phyloP scores from a whole-genome alignment of 805 yeast species.

The Wickerhamiella musiphila region DNA sequence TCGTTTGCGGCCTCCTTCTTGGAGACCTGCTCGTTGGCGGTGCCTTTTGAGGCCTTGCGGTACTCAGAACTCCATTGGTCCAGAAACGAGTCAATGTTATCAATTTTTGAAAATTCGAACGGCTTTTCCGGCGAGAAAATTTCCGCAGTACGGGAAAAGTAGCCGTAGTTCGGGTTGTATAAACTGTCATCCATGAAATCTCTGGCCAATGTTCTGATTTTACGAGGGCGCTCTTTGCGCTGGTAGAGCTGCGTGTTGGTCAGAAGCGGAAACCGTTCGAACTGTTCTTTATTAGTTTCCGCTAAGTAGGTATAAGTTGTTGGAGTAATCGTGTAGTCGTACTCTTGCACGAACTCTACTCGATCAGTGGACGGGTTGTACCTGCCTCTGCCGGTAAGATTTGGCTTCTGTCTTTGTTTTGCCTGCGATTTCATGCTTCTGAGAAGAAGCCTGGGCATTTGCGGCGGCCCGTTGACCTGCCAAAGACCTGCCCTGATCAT shows the following conservation, averaged over 20 bases:
- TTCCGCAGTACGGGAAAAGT: conserved; percentile 61
- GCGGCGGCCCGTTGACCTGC: background rate
- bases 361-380: conserved; percentile 1
- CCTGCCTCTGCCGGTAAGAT: conserved; percentile 1
- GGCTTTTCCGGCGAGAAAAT: conserved; percentile 54
- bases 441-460: background rate
- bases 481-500: no score
- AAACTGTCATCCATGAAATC: conserved; percentile 76
- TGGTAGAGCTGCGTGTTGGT: conserved; percentile 23
- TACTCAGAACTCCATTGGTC: conserved; percentile 50
- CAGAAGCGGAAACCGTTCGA: conserved; percentile 29
- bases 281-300: conserved; percentile 23
- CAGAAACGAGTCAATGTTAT: conserved; percentile 54
- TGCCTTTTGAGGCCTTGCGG: conserved; percentile 9
- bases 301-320: conserved; percentile 21
- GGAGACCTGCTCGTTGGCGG: conserved; percentile 2
- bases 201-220: conserved; percentile 51
- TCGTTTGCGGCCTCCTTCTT: no score
- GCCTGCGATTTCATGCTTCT: background rate
- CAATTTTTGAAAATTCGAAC: conserved; percentile 39
- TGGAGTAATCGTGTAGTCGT: conserved; percentile 22
- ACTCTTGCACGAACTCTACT: conserved; percentile 13
- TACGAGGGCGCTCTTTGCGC: conserved; percentile 33
- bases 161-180: conserved; percentile 70
- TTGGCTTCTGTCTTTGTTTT: background rate